phyloP scores from a whole-genome alignment of 2,329 filamentous ascomycete genomes.

The Sclerotinia subarctica region DNA sequence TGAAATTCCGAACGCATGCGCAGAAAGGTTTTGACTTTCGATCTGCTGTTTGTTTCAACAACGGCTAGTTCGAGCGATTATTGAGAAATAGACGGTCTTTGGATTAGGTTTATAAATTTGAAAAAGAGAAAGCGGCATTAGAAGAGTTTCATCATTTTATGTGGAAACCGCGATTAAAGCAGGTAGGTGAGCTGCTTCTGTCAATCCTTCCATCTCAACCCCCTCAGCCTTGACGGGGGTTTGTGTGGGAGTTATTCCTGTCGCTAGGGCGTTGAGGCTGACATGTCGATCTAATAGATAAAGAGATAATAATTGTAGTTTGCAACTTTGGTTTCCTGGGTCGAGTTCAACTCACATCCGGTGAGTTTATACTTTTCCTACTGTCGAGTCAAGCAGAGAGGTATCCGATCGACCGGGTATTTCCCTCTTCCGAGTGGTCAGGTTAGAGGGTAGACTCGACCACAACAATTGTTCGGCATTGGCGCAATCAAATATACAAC shows the following conservation, averaged over 20 bases:
- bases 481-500: background rate
- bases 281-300: constrained; percentile 16
- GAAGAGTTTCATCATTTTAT: constrained; percentile 22
- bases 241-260: background rate
- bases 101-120: constrained; percentile 25
- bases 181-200: constrained; percentile 21
- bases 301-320: constrained; percentile 24
- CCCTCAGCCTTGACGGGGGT: background rate
- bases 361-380: constrained; percentile 18
- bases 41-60: constrained; percentile 28
- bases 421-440: background rate
- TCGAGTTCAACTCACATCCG: constrained; percentile 13
- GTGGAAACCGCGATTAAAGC: constrained; percentile 30
- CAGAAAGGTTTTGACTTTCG: constrained; percentile 29
- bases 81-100: constrained; percentile 29
- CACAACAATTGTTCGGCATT: constrained; percentile 3
- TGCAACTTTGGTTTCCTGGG: background rate
- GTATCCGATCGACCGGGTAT: constrained; percentile 6
- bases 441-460: background rate
- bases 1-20: constrained; percentile 24
- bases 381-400: background rate
- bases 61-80: constrained; percentile 23
- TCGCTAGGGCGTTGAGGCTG: background rate
- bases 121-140: constrained; percentile 20
- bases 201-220: background rate